Evolutionary conservation across 2,329 filamentous ascomycete genomes (phyloP).

Genomic region (Bimuria novae-zelandiae): DNA sequence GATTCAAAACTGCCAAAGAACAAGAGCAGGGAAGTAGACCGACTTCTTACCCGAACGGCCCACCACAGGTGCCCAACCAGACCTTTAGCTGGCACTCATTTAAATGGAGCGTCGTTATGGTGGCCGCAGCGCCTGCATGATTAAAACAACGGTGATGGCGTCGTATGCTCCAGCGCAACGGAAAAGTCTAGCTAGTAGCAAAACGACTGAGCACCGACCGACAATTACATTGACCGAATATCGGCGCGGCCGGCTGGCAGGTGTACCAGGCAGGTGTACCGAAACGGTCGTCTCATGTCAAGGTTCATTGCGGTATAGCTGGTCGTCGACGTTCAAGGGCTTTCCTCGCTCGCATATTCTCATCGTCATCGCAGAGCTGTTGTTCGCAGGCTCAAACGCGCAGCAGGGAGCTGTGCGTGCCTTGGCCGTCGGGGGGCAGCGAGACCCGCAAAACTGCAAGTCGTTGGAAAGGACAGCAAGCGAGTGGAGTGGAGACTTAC

Average conservation of each 20-base stretch:
- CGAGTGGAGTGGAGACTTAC: too few species aligned
- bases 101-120: slow-evolving; percentile 20
- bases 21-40: too few species aligned
- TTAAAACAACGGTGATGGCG: slow-evolving; percentile 25
- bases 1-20: too few species aligned
- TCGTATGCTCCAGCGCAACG: slow-evolving; percentile 27
- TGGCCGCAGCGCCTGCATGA: slow-evolving; percentile 29
- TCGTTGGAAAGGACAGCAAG: too few species aligned
- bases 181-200: slow-evolving; percentile 26
- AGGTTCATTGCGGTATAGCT: too few species aligned
- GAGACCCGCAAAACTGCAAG: too few species aligned
- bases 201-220: slow-evolving; percentile 25
- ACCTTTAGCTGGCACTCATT: slow-evolving; percentile 31
- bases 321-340: not conserved
- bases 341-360: not conserved
- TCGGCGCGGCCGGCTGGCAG: too few species aligned
- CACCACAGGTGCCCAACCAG: too few species aligned
- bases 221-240: slow-evolving; percentile 31
- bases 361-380: slow-evolving; percentile 2
- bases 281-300: too few species aligned
- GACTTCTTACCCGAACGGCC: too few species aligned
- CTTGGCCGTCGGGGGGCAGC: too few species aligned
- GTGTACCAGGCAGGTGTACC: too few species aligned
- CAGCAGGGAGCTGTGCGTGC: not conserved
- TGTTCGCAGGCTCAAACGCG: not conserved